Base-by-base conservation (phyloP, 2,329 filamentous ascomycete genomes). In the Rhynchosporium secalis region DNA sequence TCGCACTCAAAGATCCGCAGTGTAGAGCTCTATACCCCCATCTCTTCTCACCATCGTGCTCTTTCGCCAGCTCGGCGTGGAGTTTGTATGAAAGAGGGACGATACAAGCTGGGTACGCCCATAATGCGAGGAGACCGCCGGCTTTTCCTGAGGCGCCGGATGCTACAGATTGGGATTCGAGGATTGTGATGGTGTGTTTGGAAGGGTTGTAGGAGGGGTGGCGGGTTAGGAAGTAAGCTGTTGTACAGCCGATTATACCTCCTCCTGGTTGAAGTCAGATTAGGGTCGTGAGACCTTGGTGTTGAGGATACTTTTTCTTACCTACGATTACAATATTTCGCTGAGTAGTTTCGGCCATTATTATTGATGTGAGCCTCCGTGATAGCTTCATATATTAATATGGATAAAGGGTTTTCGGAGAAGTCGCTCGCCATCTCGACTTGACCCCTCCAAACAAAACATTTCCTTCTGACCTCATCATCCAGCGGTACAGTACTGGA, bases 141-240 rank as follows among this genome's bases (percentile, higher is more conserved):
- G 95, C 94, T 78, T 97, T 98, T 46, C 95, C 95, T 8, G 92
- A 96, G 43, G 95, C 94, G 29, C 91, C 94, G n/a, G 91, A 86
- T 6, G 95, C 95, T 67, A 98, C 88, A 49, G 87, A 82, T 3
- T 86, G 87, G 0, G 95, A 92, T 79, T 99, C 95, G 60, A 98
- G 82, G 36, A 99, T 81, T 1, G 90, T 96, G 71, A 98, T 88
- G 58, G 81, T 87, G 75, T 96, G 91, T 58, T 85, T 83, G 28
- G 83, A 77, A 47, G 87, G 86, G 74, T 95, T 83, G 78, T 90
- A 98, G 36, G 84, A 86, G 33, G 91, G 87, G 75, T 98, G 93
- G 66, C 91, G 87, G 2, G 92, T 95, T 48, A 98, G 81, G 73
- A 88, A 98, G 76, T 98, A 98, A 62, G 94, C 93, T 4, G 91